Percentiles rank a stretch among this genome's conserved stretches.
Evolutionary conservation across 805 yeast genomes (phyloP).

Genomic region (Metschnikowia picachoensis): DNA sequence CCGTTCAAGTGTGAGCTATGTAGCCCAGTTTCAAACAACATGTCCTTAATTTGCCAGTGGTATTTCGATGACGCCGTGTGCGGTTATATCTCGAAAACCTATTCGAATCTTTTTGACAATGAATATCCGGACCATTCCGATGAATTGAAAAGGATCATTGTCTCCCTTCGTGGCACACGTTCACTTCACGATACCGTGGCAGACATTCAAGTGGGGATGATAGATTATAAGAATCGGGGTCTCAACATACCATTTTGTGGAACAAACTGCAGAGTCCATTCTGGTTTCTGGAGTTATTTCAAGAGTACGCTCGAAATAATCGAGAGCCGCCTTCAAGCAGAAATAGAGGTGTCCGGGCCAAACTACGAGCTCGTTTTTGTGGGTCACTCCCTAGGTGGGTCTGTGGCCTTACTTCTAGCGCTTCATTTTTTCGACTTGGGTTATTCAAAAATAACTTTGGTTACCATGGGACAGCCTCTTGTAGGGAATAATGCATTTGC

Average conservation of each 20-base stretch:
- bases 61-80: conserved; percentile 29
- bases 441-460: conserved; percentile 26
- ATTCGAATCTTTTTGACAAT: conserved; percentile 23
- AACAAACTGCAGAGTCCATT: conserved; percentile 35
- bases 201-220: conserved; percentile 38
- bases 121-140: conserved; percentile 1
- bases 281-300: conserved; percentile 30
- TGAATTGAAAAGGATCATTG: conserved; percentile 26
- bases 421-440: conserved; percentile 36
- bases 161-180: conserved; percentile 42
- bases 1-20: conserved; percentile 40
- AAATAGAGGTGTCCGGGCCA: conserved; percentile 12
- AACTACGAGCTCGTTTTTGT: conserved; percentile 20
- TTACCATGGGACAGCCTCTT: conserved; percentile 45
- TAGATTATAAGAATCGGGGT: conserved; percentile 23
- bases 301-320: conserved; percentile 25
- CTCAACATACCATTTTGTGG: conserved; percentile 26
- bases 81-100: conserved; percentile 38
- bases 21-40: conserved; percentile 28
- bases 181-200: conserved; percentile 38
- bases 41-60: conserved; percentile 40
- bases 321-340: conserved; percentile 16
- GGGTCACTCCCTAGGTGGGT: conserved; percentile 39
- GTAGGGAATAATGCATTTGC: conserved; percentile 39
- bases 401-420: conserved; percentile 35